Base-by-base conservation (phyloP, 2,329 filamentous ascomycete species). In the Ophiostoma perfectum region DNA sequence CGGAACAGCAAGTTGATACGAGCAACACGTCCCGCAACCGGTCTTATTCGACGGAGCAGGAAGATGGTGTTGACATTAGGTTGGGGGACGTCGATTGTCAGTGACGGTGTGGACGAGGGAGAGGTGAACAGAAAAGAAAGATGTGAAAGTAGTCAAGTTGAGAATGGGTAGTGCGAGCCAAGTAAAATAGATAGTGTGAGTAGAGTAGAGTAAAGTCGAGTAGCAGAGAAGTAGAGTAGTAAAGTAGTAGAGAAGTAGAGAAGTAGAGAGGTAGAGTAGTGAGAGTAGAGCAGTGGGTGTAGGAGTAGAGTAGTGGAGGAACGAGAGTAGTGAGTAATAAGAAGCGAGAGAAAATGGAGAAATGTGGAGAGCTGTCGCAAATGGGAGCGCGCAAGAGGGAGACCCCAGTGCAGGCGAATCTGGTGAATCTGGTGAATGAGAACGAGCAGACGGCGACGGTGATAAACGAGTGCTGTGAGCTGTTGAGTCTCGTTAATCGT, bases 21-120 rank as follows among this genome's bases (percentile, higher is more conserved):
- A 49, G 45, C 38, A 58, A 42, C 60, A 41, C 60, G 39, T 67
- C 65, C 67, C 41, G 67, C 68, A 63, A 67, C 67, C 67, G 39
- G 65, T 62, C 60, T 70, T 71, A 72, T 64, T 71, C 49, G 65
- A 66, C 69, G 42, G 45, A 66, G 58, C 65, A 64, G 60, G 49
- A 11, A 16, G 39, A 52, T 14, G 45, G 14, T 47, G 41, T 45
- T 62, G 9, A 67, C 67, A 68, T 68, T 49, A 65, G 67, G 38
- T 63, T 44, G 38, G 12, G 16, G 38, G 14, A 39, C 5, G 27
- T 60, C 27, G 11, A 11, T 39, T 8, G 16, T 5, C 11, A 62
- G 39, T 63, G 60, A 9, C 39, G 38, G n/a, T 12, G 39, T 9
- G 3, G 38, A 9, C n/a, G 1, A n/a, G 27, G 3, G 52, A 38